phyloP scores from a whole-genome alignment of 75 land plant genomes.

The Adiantum capillusveneris region DNA sequence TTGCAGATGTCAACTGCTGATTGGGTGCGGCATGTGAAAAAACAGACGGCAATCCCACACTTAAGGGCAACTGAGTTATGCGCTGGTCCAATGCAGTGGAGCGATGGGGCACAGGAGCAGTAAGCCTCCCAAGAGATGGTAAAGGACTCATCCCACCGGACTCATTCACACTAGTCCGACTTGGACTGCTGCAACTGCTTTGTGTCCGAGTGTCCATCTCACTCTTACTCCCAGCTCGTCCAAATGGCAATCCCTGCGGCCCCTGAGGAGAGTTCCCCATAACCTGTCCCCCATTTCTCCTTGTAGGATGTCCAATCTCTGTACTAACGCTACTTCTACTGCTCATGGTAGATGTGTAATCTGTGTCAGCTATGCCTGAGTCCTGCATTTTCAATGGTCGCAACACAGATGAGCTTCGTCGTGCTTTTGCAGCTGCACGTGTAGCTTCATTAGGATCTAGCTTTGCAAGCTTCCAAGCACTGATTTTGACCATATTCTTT shows the following conservation, averaged over 20 bases:
- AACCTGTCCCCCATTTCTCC: conserved; percentile 2
- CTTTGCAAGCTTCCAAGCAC: conserved; percentile 29
- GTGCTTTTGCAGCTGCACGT: conserved; percentile 19
- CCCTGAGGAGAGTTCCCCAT: conserved; percentile 5
- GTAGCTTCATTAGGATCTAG: conserved; percentile 22
- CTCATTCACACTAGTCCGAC: conserved; percentile 17
- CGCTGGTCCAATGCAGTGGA: neutral
- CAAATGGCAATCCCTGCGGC: conserved; percentile 15
- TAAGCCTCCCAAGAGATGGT: conserved; percentile 14
- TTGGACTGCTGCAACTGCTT: conserved; percentile 54
- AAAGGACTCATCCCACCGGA: conserved; percentile 38
- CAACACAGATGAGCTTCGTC: conserved; percentile 21
- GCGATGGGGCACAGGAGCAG: no score
- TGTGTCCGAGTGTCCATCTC: conserved; percentile 10
- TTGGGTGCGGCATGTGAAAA: conserved; percentile 5
- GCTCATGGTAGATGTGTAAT: conserved; percentile 18
- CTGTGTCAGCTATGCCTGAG: neutral
- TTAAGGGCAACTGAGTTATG: neutral
- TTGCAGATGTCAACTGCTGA: conserved; percentile 14
- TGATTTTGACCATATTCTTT: conserved; percentile 25
- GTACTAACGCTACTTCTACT: conserved; percentile 44
- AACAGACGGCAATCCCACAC: conserved; percentile 9
- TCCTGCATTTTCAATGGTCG: conserved; percentile 7
- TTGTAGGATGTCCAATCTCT: conserved; percentile 17
- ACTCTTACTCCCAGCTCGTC: conserved; percentile 24